Conservation (phyloP, 768 basidiomycete genomes). For the Kwoniella sp. region DNA sequence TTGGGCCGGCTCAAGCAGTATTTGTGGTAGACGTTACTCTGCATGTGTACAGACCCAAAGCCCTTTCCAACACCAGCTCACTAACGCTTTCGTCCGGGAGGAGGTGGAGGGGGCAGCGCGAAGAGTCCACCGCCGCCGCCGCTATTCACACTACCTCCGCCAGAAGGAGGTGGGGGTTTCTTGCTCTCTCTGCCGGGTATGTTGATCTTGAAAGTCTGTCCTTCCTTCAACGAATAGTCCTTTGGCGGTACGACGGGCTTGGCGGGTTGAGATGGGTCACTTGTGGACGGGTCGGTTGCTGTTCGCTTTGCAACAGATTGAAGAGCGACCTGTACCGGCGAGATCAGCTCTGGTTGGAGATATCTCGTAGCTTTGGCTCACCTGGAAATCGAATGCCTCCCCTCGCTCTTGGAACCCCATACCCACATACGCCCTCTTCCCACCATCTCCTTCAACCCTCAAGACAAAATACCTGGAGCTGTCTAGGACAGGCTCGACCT, state of each 20-base stretch:
- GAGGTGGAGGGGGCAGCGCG: constrained; percentile 41
- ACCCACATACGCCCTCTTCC: constrained; percentile 85
- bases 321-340: constrained; percentile 61
- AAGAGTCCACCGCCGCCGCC: constrained; percentile 38
- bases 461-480: constrained; percentile 93
- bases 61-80: not conserved
- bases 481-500: constrained; percentile 91
- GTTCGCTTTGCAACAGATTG: constrained; percentile 52
- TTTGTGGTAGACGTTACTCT: not conserved
- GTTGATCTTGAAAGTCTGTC: constrained; percentile 85
- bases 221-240: constrained; percentile 89
- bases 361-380: constrained; percentile 51
- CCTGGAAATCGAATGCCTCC: constrained; percentile 82
- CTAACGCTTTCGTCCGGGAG: constrained; percentile 32
- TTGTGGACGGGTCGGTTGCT: constrained; percentile 49
- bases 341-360: not conserved
- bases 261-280: constrained; percentile 53
- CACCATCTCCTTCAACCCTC: constrained; percentile 73
- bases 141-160: constrained; percentile 3
- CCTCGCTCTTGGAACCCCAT: constrained; percentile 86
- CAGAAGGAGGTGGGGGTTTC: constrained; percentile 8
- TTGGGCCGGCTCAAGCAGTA: not conserved
- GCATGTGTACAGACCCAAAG: no score
- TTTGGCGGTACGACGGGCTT: constrained; percentile 76
- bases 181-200: constrained; percentile 63